phyloP scores from a whole-genome alignment of 805 yeast genomes.

The Maudiozyma bulderi region DNA sequence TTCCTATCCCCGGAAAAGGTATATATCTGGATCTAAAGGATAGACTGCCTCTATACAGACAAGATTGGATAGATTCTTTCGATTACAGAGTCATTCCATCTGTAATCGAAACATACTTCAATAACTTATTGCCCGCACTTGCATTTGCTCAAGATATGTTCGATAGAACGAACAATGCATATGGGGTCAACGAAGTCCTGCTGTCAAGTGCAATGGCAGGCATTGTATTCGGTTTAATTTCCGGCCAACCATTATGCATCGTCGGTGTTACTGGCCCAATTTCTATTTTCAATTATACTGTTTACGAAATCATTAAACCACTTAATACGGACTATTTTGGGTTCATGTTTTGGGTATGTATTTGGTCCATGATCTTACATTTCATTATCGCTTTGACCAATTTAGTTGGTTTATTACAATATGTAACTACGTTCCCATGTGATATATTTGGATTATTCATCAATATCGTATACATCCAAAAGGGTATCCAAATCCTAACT shows the following conservation, averaged over 20 bases:
- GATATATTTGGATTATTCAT: slow-evolving; percentile 91
- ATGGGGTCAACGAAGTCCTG: slow-evolving; percentile 86
- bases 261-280: slow-evolving; percentile 98
- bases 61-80: slow-evolving; percentile 77
- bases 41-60: slow-evolving; percentile 50
- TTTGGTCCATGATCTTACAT: slow-evolving; percentile 86
- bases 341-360: slow-evolving; percentile 91
- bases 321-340: slow-evolving; percentile 55
- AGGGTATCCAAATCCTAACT: slow-evolving; percentile 74
- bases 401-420: slow-evolving; percentile 53
- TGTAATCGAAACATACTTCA: slow-evolving; percentile 73
- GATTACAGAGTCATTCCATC: slow-evolving; percentile 86
- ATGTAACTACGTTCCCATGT: slow-evolving; percentile 75
- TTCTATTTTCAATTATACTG: slow-evolving; percentile 83
- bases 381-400: slow-evolving; percentile 61
- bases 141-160: slow-evolving; percentile 98
- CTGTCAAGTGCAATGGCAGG: slow-evolving; percentile 84
- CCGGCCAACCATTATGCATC: slow-evolving; percentile 88
- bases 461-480: slow-evolving; percentile 77
- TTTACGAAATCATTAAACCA: slow-evolving; percentile 33
- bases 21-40: slow-evolving; percentile 30
- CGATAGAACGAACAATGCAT: slow-evolving; percentile 75
- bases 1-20: slow-evolving; percentile 27
- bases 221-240: slow-evolving; percentile 69
- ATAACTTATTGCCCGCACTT: slow-evolving; percentile 83